Evolutionary conservation across 768 basidiomycete species (phyloP), one percentile per base, ranked within the genome.

Genomic region (Tylopilus subfusipes): DNA sequence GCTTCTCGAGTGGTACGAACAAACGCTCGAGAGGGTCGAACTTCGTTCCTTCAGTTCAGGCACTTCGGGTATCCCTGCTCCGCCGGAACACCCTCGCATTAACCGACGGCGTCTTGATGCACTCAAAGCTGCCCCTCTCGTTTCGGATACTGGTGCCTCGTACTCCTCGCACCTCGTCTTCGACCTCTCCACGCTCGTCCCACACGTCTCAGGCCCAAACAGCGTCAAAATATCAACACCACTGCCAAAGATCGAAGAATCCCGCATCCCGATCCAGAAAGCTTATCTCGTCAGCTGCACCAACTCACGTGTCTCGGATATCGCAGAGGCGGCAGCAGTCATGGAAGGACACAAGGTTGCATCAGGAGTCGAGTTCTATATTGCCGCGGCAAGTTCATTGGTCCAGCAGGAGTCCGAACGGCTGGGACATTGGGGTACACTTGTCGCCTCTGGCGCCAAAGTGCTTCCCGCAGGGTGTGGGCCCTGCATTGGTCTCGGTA

Each of bases 271-370:
- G 25, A 97, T 99, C 67, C 82, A 99, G 63, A 99, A 99, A 72
- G 97, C 97, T 1, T 99, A 99, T 73, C 90, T 99, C 53, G 92
- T 99, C 54, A 93, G 90, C 61, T 99, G 97, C 71, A 98, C 97
- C 53, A 99, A 99, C 73, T 93, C 96, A 1, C 88, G 97, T 38
- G 90, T 88, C 3, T 97, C 95, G 0, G 97, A 99, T 61, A 86
- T 99, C 53, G 84, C 91, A 7, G 88, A 90, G 0, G 96, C 97
- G 0, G 97, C 97, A 0, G 81, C 81, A n/a, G 94, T 98, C 27
- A 78, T 99, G 66, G 79, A 82, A 52, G 91, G 90, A 14, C 81
- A 83, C 62, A 86, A 77, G 53, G 83, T 99, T 49, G 90, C 93
- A 0, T 81, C 84, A 1, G 90, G 90, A 16, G 95, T 99, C 39